A percentile compares a stretch with the other conserved stretches of the same genome.
Conservation (phyloP, 345 rosid genomes). For the Salix caprea region DNA sequence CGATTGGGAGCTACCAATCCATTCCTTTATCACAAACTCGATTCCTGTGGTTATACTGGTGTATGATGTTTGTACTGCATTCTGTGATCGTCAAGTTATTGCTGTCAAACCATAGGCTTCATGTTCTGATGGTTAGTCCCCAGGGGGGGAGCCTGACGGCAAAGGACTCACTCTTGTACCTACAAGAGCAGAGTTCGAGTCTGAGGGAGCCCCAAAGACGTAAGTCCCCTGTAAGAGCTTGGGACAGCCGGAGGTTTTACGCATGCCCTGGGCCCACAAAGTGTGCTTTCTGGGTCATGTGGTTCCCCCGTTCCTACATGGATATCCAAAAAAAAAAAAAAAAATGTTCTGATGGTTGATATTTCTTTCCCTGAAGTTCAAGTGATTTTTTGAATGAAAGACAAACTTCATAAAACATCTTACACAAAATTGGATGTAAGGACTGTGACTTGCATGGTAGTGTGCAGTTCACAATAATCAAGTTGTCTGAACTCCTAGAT, state of each 20-base stretch:
- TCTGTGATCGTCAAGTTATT: not conserved
- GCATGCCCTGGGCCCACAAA: too few relatives aligned
- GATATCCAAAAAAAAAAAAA: too few relatives aligned
- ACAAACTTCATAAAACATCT: not conserved
- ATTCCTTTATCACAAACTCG: not conserved
- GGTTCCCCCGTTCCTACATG: too few relatives aligned
- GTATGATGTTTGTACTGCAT: not conserved
- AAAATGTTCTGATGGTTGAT: not conserved
- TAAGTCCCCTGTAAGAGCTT: too few relatives aligned
- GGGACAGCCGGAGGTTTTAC: too few relatives aligned
- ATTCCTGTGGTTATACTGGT: not conserved
- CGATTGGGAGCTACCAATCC: not conserved
- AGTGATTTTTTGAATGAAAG: not conserved
- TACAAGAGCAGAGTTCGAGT: too few relatives aligned
- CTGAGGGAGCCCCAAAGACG: too few relatives aligned
- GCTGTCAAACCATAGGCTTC: not conserved
- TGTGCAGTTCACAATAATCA: not conserved
- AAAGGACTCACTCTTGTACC: too few relatives aligned
- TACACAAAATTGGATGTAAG: not conserved
- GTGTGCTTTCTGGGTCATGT: too few relatives aligned
- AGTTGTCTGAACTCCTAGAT: not conserved
- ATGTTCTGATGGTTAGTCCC: not conserved
- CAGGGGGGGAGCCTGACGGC: too few relatives aligned
- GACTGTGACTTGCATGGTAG: not conserved
- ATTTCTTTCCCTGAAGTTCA: not conserved